A percentile compares a stretch with the other conserved stretches of the same genome.
These are phyloP conservation scores for Blumeria graminis DNA, from an alignment of 2,329 filamentous ascomycete genomes.

Conservation along the genomic window DNA sequence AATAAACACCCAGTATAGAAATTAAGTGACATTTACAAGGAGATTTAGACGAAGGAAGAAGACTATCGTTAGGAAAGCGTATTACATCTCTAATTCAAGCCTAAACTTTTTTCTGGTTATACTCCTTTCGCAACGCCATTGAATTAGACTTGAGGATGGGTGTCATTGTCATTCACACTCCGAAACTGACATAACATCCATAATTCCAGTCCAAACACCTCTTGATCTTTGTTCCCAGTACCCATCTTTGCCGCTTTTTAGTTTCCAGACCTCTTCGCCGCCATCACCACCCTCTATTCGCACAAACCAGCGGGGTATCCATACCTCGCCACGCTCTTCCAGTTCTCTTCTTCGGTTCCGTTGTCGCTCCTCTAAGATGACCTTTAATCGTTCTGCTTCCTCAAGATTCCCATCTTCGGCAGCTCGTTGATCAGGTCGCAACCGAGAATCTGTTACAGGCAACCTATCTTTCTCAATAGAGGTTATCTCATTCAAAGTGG, in stretches of 20 bases:
- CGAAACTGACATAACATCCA: constrained; percentile 20
- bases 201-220: constrained; percentile 37
- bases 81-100: too few relatives aligned
- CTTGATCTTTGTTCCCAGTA: constrained; percentile 76
- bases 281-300: constrained; percentile 33
- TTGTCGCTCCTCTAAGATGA: constrained; percentile 66
- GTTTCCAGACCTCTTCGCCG: constrained; percentile 45
- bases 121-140: too few relatives aligned
- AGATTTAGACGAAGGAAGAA: too few relatives aligned
- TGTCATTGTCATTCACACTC: too few relatives aligned
- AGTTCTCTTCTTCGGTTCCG: constrained; percentile 46
- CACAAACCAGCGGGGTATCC: constrained; percentile 67
- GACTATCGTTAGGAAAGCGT: too few relatives aligned
- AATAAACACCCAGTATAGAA: too few relatives aligned
- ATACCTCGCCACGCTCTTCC: constrained; percentile 48
- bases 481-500: constrained; percentile 70
- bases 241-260: constrained; percentile 60
- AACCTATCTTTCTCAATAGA: constrained; percentile 48
- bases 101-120: too few relatives aligned
- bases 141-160: too few relatives aligned
- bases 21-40: too few relatives aligned
- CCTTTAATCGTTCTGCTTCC: constrained; percentile 61
- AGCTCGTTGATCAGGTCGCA: constrained; percentile 71
- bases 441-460: constrained; percentile 57
- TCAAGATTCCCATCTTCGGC: constrained; percentile 66